These are phyloP conservation scores for Globisporangium uncinulatum DNA, from an alignment of 352 stramenopile species.

Conservation along the genomic window DNA sequence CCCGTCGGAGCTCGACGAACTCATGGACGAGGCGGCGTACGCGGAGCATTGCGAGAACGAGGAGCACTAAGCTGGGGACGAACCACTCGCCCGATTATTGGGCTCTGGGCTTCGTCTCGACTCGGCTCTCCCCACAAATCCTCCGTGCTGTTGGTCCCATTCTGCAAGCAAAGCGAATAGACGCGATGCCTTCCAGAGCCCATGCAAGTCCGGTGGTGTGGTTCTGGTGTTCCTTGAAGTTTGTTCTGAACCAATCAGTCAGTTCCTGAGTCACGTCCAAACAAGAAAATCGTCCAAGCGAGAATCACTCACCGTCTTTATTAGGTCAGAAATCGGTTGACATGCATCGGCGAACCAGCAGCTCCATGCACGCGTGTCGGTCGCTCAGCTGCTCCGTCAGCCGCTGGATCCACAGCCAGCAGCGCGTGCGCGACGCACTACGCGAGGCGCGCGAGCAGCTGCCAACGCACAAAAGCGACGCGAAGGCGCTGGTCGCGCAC, in stretches of 20 bases:
- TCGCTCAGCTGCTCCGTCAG: background rate
- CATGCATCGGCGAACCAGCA: background rate
- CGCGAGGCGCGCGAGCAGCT: conserved; percentile 9
- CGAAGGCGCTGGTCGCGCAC: conserved; percentile 51
- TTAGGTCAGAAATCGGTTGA: no score
- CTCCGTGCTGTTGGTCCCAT: background rate
- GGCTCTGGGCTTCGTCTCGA: no score
- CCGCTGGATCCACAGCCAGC: conserved; percentile 10
- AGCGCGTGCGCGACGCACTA: conserved; percentile 8
- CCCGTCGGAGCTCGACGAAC: conserved; percentile 59
- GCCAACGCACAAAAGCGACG: conserved; percentile 18
- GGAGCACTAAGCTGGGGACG: conserved; percentile 44
- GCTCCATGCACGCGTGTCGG: background rate
- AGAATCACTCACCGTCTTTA: background rate
- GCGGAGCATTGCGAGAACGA: conserved; percentile 84
- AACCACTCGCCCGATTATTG: background rate
- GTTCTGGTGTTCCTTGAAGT: background rate
- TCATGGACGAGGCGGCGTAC: conserved; percentile 83
- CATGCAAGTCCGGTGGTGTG: background rate
- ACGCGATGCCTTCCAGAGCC: conserved; percentile 1
- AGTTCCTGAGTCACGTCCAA: background rate
- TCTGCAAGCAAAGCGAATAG: conserved; percentile 1
- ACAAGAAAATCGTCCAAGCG: background rate
- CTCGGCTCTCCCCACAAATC: no score
- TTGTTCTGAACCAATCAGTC: background rate